A percentile compares a stretch with the other conserved stretches of the same genome.
phyloP scores from a whole-genome alignment of 2,329 filamentous ascomycete species.

The Cordyceps pruinosa region DNA sequence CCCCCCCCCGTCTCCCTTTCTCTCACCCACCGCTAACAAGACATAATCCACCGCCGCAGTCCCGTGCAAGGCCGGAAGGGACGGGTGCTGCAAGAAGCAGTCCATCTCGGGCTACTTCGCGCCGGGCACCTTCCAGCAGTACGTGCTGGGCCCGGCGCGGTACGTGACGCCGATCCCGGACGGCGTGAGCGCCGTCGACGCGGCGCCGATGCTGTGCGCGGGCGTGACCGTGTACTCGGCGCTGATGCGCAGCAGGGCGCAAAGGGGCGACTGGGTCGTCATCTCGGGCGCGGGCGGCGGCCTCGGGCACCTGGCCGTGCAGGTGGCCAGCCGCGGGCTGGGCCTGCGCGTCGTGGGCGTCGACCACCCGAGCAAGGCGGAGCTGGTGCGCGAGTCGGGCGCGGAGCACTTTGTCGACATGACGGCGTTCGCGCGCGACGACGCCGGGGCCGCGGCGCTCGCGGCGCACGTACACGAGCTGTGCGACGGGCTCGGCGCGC shows the following conservation, averaged over 20 bases:
- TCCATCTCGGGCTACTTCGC: conserved; percentile 22
- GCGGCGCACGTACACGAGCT: conserved; percentile 17
- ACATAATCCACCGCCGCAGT: too few species aligned
- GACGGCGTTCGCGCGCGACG: conserved; percentile 11
- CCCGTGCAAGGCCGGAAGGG: conserved; percentile 11
- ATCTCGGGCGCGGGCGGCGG: conserved; percentile 72
- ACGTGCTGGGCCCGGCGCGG: conserved; percentile 16
- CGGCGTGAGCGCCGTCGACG: conserved; percentile 25
- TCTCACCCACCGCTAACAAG: too few species aligned
- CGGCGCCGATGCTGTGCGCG: conserved; percentile 60
- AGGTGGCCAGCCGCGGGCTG: conserved; percentile 53
- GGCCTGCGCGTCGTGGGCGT: conserved; percentile 24
- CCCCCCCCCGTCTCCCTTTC: too few species aligned
- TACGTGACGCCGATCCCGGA: conserved; percentile 41
- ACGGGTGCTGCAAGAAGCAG: conserved; percentile 19
- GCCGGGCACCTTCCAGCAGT: conserved; percentile 22
- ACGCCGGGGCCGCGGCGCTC: conserved; percentile 33
- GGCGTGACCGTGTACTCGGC: conserved; percentile 64
- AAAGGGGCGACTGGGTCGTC: conserved; percentile 62
- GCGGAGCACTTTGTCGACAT: conserved; percentile 40
- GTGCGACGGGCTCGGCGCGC: conserved; percentile 17
- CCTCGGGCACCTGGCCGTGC: conserved; percentile 60
- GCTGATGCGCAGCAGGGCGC: conserved; percentile 59
- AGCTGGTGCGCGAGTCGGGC: conserved; percentile 19
- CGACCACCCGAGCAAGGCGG: conserved; percentile 22